Conservation (phyloP, 2,329 filamentous ascomycete species). For the Periconia macrospinosa region DNA sequence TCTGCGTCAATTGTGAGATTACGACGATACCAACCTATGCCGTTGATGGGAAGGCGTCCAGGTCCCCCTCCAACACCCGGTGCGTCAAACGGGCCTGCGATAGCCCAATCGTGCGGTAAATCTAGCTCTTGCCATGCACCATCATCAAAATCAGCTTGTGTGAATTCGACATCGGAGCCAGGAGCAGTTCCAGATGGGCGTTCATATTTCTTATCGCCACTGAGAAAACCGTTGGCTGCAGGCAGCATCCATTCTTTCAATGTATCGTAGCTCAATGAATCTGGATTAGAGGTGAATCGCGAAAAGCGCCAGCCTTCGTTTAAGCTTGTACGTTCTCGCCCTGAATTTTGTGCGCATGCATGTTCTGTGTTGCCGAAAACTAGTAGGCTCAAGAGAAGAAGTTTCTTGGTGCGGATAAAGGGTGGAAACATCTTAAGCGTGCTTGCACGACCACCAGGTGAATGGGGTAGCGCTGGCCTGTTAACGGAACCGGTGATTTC, state of each 20-base stretch:
- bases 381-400: too few species aligned
- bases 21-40: conserved; percentile 58
- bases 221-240: conserved; percentile 44
- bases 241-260: conserved; percentile 50
- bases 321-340: conserved; percentile 35
- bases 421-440: too few species aligned
- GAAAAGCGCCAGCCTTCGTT: conserved; percentile 45
- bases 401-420: too few species aligned
- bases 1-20: conserved; percentile 35
- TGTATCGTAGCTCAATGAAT: conserved; percentile 39
- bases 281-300: conserved; percentile 42
- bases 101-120: conserved; percentile 56
- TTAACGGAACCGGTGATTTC: too few species aligned
- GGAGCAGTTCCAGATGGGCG: conserved; percentile 34
- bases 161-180: conserved; percentile 34
- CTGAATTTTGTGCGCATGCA: neutral
- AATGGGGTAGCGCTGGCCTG: too few species aligned
- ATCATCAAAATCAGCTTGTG: conserved; percentile 44
- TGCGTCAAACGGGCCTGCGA: conserved; percentile 49
- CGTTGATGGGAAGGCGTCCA: conserved; percentile 53
- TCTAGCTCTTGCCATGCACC: conserved; percentile 46
- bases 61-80: conserved; percentile 44
- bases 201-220: conserved; percentile 31
- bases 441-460: too few species aligned
- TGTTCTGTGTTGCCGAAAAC: too few species aligned